Evolutionary conservation across 2,329 filamentous ascomycete genomes (phyloP), one percentile per base, ranked within the genome.

Genomic region (Nemania sp.): DNA sequence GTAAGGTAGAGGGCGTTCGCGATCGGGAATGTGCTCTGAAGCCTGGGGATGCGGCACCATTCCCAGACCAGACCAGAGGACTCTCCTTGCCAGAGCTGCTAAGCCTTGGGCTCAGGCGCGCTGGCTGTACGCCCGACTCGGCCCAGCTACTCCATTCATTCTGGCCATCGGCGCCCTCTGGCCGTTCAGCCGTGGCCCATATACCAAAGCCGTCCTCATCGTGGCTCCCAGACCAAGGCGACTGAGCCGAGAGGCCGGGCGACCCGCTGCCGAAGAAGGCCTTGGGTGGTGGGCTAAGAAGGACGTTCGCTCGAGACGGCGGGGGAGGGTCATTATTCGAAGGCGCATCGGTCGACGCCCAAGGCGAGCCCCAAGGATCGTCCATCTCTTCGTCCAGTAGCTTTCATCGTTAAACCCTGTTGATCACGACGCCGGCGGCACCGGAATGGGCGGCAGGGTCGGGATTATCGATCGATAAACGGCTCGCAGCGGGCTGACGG

Each of bases 311-410:
- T 18, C 73, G 71, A 42, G 72, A 73, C 15, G 72, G 65, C 13
- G 65, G 64, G 25, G 71, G 67, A 29, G 66, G 64, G 47, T 73
- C 72, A 63, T 73, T 71, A 17, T 71, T 73, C 59, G 71, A 66
- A 40, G 68, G 69, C 69, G 71, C 65, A 68, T 81, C 73, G 71
- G 76, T 71, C 60, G 77, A 77, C 61, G 80, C 79, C 84, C 84
- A 86, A 74, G 84, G 84, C 68, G 83, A 85, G 74, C 81, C 81
- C 84, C 84, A 87, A 69, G 84, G 83, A 83, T 87, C 83, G 73
- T 87, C 84, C 84, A 87, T 87, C 65, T 71, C 76, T 72, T 68
- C 73, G 75, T 69, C 60, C 60, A 54, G 60, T 64, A 59, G 65
- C 69, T 66, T 20, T 71, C 72, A 73, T 74, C 63, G 59, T 73